Evolutionary conservation across 2,329 filamentous ascomycete species (phyloP).

Genomic region (Diaporthe caulivora): DNA sequence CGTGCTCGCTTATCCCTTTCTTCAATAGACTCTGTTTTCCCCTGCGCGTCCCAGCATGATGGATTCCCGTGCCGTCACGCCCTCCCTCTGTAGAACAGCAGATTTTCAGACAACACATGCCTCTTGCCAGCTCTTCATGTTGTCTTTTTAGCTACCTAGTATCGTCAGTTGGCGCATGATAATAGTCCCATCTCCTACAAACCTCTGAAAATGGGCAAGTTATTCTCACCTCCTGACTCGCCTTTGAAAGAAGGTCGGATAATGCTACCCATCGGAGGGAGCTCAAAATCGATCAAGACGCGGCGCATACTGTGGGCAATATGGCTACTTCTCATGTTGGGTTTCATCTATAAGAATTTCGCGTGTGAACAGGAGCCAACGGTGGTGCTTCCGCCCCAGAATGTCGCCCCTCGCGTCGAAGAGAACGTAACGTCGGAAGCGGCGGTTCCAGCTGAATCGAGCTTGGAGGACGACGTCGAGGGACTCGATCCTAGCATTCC

Average conservation of each 20-base stretch:
- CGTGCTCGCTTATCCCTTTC: conserved; percentile 27
- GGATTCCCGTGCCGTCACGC: background rate
- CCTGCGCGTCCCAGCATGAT: conserved; percentile 13
- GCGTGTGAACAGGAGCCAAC: background rate
- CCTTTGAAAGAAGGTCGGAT: conserved; percentile 32
- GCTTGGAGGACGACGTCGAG: background rate
- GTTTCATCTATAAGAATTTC: background rate
- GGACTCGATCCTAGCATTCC: background rate
- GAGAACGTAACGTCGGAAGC: conserved; percentile 2
- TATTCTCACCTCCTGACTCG: conserved; percentile 26
- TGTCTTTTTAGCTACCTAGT: background rate
- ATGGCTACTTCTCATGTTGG: conserved; percentile 13
- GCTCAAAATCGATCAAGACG: conserved; percentile 6
- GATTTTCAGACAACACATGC: background rate
- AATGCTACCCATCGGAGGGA: conserved; percentile 8
- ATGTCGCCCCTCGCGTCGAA: background rate
- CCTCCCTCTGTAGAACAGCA: background rate
- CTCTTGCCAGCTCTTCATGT: background rate
- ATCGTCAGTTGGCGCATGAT: background rate
- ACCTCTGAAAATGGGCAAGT: conserved; percentile 10
- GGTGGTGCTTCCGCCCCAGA: background rate
- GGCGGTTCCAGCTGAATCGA: background rate
- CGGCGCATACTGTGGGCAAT: conserved; percentile 1
- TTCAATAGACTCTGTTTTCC: background rate
- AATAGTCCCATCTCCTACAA: background rate